Percentiles rank a stretch among this genome's conserved stretches.
Evolutionary conservation across 331 rosid genomes (phyloP).

Genomic region (Cucumis variabilis): DNA sequence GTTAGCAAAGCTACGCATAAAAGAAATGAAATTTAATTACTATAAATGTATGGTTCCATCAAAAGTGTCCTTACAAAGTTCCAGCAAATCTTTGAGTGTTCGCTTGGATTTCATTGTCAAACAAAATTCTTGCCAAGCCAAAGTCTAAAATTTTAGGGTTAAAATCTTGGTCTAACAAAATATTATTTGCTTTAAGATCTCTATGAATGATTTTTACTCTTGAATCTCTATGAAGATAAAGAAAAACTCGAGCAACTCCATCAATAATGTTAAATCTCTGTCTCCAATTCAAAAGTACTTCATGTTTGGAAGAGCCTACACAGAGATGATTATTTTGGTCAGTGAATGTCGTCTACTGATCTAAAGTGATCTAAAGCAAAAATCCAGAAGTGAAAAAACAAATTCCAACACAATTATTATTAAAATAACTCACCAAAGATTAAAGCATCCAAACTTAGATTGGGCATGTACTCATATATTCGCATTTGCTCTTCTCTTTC

Average conservation of each 20-base stretch:
- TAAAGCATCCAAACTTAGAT: slow-evolving; percentile 37
- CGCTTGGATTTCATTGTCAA: not conserved
- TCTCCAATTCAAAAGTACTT: slow-evolving; percentile 36
- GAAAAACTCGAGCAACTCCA: slow-evolving; percentile 3
- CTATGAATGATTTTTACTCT: slow-evolving; percentile 7
- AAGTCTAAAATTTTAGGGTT: slow-evolving; percentile 16
- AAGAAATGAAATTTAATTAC: too few relatives aligned
- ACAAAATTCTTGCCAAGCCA: not conserved
- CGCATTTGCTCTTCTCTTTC: slow-evolving; percentile 45
- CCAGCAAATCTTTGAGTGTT: not conserved
- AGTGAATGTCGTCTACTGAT: not conserved
- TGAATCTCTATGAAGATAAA: slow-evolving; percentile 9
- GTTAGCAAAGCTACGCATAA: too few relatives aligned
- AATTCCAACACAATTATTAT: too few relatives aligned
- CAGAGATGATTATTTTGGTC: too few relatives aligned
- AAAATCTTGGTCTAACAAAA: not conserved
- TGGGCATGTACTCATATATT: slow-evolving; percentile 46
- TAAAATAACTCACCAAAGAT: slow-evolving; percentile 13
- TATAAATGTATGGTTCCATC: too few relatives aligned
- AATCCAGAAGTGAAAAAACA: too few relatives aligned
- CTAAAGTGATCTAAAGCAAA: not conserved
- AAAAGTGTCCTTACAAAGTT: not conserved
- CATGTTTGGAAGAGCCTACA: slow-evolving; percentile 32
- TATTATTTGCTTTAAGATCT: slow-evolving; percentile 12
- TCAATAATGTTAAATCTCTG: slow-evolving; percentile 21